A percentile compares a stretch with the other conserved stretches of the same genome.
phyloP scores from a whole-genome alignment of 2,329 filamentous ascomycete species.

The Sporothrix variecibatus region DNA sequence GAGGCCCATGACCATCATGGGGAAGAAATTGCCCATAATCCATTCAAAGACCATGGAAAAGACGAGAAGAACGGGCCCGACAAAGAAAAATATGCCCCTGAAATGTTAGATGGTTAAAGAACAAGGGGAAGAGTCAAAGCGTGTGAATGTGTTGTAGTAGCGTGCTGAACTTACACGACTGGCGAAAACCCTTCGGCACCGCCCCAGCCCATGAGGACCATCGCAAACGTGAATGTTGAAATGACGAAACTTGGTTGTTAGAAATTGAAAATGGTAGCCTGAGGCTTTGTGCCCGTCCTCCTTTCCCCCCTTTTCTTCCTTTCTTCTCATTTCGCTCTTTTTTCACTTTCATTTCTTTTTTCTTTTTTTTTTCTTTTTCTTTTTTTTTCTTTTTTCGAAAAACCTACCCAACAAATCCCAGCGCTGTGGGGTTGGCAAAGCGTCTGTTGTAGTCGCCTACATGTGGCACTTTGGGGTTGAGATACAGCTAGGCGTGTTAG shows the following conservation, averaged over 20 bases:
- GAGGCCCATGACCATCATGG: conserved; percentile 14
- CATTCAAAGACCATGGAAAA: conserved; percentile 12
- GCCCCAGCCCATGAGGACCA: neutral
- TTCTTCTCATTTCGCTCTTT: neutral
- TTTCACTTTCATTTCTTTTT: neutral
- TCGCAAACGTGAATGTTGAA: conserved; percentile 6
- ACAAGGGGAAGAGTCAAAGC: neutral
- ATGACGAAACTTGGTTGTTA: neutral
- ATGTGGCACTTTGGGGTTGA: neutral
- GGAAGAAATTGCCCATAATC: conserved; percentile 10
- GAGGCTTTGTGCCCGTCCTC: too few relatives aligned
- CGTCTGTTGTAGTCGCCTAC: neutral
- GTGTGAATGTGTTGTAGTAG: too few relatives aligned
- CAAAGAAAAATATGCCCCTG: conserved; percentile 2
- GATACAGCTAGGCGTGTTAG: neutral
- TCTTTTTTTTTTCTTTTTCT: neutral
- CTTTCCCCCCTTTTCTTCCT: neutral
- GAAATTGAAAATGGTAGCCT: too few relatives aligned
- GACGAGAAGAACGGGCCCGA: neutral
- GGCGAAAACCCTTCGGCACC: neutral
- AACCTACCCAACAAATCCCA: neutral
- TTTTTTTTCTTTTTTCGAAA: too few relatives aligned
- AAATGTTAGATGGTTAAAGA: neutral
- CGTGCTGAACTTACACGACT: neutral
- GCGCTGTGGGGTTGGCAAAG: neutral